Conservation (phyloP, 306 rosid genomes). For the Fagus sylvatica region DNA sequence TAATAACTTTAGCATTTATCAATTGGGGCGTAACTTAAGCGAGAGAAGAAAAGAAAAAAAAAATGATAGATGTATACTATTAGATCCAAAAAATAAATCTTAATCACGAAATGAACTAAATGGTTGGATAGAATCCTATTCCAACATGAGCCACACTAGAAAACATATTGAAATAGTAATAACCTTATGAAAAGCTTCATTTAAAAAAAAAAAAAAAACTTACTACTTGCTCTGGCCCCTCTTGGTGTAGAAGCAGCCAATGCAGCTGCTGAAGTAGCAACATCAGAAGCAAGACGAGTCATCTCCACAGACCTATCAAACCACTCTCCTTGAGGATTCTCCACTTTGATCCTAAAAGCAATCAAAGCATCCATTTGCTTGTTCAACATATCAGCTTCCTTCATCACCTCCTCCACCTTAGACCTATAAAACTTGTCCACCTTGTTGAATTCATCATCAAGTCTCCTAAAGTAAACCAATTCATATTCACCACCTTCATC, state of each 20-base stretch:
- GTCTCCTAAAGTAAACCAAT: slow-evolving; percentile 49
- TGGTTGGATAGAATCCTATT: too few species aligned
- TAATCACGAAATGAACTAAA: too few species aligned
- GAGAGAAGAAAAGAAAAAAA: too few species aligned
- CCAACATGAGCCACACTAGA: too few species aligned
- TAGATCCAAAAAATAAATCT: too few species aligned
- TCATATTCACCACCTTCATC: slow-evolving; percentile 72
- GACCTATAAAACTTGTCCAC: slow-evolving; percentile 51
- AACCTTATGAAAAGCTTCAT: not conserved
- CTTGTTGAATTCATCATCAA: slow-evolving; percentile 66
- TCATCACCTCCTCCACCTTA: slow-evolving; percentile 56
- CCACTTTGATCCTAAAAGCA: slow-evolving; percentile 68
- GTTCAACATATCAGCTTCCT: slow-evolving; percentile 56
- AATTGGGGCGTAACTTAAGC: too few species aligned
- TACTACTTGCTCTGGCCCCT: slow-evolving; percentile 32
- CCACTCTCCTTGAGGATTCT: slow-evolving; percentile 38
- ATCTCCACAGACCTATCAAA: slow-evolving; percentile 46
- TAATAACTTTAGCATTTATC: too few species aligned
- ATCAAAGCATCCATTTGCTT: slow-evolving; percentile 73
- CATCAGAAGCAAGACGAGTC: slow-evolving; percentile 52
- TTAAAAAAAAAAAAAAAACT: too few species aligned
- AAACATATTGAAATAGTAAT: too few species aligned
- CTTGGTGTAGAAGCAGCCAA: slow-evolving; percentile 53
- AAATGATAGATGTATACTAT: too few species aligned
- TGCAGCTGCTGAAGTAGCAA: slow-evolving; percentile 48